These are phyloP conservation scores for Pythium sp. DNA, from an alignment of 352 stramenopile species.

Conservation along the genomic window DNA sequence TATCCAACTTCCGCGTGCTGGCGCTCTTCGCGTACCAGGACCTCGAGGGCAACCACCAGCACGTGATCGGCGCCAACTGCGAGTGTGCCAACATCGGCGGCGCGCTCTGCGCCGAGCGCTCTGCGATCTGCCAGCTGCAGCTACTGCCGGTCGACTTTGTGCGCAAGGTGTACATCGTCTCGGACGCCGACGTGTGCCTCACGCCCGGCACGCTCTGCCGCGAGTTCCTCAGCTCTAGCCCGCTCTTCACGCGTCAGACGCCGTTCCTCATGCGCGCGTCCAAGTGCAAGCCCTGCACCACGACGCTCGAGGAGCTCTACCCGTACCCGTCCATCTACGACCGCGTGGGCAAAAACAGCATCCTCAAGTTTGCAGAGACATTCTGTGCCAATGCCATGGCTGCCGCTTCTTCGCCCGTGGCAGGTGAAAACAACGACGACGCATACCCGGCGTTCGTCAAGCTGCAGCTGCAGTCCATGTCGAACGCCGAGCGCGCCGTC, in stretches of 20 bases:
- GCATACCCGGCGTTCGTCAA: conserved; percentile 23
- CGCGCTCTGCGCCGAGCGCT: conserved; percentile 86
- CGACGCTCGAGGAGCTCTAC: conserved; percentile 75
- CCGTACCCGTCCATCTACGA: conserved; percentile 84
- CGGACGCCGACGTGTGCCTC: conserved; percentile 75
- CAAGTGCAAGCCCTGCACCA: conserved; percentile 48
- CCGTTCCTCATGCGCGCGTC: conserved; percentile 62
- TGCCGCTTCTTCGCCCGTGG: neutral
- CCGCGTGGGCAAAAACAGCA: conserved; percentile 42
- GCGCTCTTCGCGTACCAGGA: conserved; percentile 61
- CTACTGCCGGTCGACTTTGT: conserved; percentile 51
- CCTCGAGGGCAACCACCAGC: conserved; percentile 38
- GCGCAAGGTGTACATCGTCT: conserved; percentile 81
- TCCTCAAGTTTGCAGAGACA: conserved; percentile 38
- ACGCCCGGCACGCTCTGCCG: conserved; percentile 84
- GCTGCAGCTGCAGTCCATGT: conserved; percentile 31
- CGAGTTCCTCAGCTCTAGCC: conserved; percentile 83
- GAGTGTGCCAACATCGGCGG: conserved; percentile 84
- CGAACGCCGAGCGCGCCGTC: conserved; percentile 24
- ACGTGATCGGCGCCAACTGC: conserved; percentile 78
- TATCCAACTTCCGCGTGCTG: conserved; percentile 48
- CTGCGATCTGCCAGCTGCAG: conserved; percentile 60
- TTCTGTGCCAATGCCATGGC: conserved; percentile 24
- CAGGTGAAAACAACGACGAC: neutral
- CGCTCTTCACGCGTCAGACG: conserved; percentile 43